phyloP scores from a whole-genome alignment of 1,139 yeast species.

The Ogataea hybrid region DNA sequence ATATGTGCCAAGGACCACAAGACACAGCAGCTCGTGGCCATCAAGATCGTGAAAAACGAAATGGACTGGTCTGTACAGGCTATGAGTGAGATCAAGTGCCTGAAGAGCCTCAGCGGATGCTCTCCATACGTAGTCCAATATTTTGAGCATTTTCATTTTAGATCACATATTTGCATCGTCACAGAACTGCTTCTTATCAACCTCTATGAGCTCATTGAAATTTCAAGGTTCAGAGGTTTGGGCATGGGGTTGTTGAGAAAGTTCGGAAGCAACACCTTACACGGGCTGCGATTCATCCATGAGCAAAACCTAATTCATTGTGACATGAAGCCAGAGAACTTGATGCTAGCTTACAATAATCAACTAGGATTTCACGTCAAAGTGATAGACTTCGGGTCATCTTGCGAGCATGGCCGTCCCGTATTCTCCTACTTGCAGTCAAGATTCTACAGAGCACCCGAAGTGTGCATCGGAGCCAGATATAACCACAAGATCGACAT shows the following conservation, averaged over 20 bases:
- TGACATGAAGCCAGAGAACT: constrained; percentile 71
- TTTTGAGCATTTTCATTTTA: constrained; percentile 69
- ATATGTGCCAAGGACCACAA: constrained; percentile 70
- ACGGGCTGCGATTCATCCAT: constrained; percentile 63
- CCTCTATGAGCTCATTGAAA: constrained; percentile 62
- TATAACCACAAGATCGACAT: constrained; percentile 71
- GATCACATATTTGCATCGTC: constrained; percentile 81
- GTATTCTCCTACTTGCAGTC: constrained; percentile 63
- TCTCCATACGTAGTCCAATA: constrained; percentile 44
- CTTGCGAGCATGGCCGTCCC: constrained; percentile 47
- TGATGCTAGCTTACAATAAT: constrained; percentile 47
- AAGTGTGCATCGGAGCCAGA: constrained; percentile 75
- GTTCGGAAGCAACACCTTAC: constrained; percentile 55
- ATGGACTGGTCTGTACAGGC: constrained; percentile 78
- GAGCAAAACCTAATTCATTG: constrained; percentile 65
- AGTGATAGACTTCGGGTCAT: constrained; percentile 67
- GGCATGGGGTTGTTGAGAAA: constrained; percentile 46
- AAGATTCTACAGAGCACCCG: constrained; percentile 70
- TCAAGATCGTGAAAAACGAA: constrained; percentile 75
- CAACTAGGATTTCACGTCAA: constrained; percentile 39
- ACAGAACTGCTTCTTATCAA: constrained; percentile 73
- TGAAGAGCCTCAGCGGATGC: constrained; percentile 42
- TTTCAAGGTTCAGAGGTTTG: constrained; percentile 61
- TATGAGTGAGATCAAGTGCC: constrained; percentile 69
- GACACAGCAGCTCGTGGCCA: constrained; percentile 54